Percentiles rank a stretch among this genome's conserved stretches.
These are phyloP conservation scores for Alternaria burnsii DNA, from an alignment of 2,329 filamentous ascomycete genomes.

Conservation along the genomic window DNA sequence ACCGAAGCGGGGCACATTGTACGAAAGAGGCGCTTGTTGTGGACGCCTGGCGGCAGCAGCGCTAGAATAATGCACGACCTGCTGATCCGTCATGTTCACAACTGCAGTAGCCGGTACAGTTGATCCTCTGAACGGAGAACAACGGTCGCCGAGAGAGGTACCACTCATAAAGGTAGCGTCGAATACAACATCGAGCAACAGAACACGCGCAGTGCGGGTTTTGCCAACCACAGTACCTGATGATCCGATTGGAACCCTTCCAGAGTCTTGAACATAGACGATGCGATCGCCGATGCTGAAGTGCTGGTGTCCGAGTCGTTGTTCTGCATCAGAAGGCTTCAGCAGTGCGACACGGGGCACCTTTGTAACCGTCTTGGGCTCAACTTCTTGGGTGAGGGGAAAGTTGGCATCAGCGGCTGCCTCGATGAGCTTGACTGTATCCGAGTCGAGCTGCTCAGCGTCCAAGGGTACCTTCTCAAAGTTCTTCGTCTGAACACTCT, in stretches of 20 bases:
- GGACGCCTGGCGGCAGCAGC: constrained; percentile 64
- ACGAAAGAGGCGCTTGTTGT: constrained; percentile 58
- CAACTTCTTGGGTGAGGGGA: constrained; percentile 46
- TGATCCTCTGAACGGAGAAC: constrained; percentile 91
- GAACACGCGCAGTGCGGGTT: constrained; percentile 82
- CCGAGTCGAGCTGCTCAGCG: constrained; percentile 93
- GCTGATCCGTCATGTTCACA: constrained; percentile 83
- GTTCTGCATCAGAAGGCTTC: constrained; percentile 95
- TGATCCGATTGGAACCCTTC: constrained; percentile 92
- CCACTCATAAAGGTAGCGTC: constrained; percentile 97
- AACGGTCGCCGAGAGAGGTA: constrained; percentile 87
- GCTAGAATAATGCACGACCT: constrained; percentile 75
- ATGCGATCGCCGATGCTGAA: constrained; percentile 90
- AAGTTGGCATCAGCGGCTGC: constrained; percentile 69
- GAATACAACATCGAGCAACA: constrained; percentile 90
- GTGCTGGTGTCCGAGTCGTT: constrained; percentile 83
- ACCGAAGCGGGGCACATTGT: constrained; percentile 65
- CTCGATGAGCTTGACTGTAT: constrained; percentile 84
- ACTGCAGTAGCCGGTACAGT: constrained; percentile 89
- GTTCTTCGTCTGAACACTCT: constrained; percentile 86
- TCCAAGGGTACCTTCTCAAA: constrained; percentile 97
- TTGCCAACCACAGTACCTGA: constrained; percentile 94
- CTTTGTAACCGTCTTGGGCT: constrained; percentile 75
- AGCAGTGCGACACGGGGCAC: constrained; percentile 88
- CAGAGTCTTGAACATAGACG: constrained; percentile 90